Base-by-base conservation (phyloP, 768 basidiomycete genomes). In the Phaffia tasmanica region DNA sequence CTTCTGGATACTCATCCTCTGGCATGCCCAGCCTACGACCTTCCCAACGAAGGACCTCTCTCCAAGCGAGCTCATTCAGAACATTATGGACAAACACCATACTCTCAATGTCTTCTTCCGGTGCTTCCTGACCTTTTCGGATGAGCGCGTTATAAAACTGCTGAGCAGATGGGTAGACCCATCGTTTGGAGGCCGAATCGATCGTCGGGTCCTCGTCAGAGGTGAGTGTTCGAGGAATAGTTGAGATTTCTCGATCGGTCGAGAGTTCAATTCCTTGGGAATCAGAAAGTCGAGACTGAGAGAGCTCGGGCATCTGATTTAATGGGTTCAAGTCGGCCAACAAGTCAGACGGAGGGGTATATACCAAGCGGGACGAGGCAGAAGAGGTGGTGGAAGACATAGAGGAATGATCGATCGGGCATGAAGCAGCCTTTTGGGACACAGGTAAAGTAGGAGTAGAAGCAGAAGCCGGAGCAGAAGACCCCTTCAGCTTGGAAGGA, bases 81-180 rank as follows among this genome's bases (percentile, higher is more conserved):
- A 93, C 97, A 76, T 99, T 99, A 75, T 99, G 95, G 47, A 98
- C 97, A 69, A 91, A 85, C 54, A 99, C 95, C 89, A 99, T 95
- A 29, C 85, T 89, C 75, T 92, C 93, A 55, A 97, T 83, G 76
- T 91, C 87, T 72, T 97, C 90, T 76, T 93, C 92, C 0, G 92
- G 91, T 1, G 95, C 94, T 77, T 94, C 92, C 88, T 88, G 91
- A 2, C 95, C 95, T 75, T 99, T 99, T 69, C 91, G 80, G 14
- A 89, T 89, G 18, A 99, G 81, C 0, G 94, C 94, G 76, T 98
- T 98, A 76, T 97, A 93, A 74, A 98, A 97, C 75, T 97, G 93
- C 76, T 98, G 94, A 14, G 93, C 90, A 1, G 87, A 90, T 2
- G 94, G 94, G 77, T 98, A 98, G 74, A 95, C 92, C 94, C 94